Percentiles rank a stretch among this genome's conserved stretches.
phyloP scores from a whole-genome alignment of 2,329 filamentous ascomycete genomes.

The Penicillium frequentans region DNA sequence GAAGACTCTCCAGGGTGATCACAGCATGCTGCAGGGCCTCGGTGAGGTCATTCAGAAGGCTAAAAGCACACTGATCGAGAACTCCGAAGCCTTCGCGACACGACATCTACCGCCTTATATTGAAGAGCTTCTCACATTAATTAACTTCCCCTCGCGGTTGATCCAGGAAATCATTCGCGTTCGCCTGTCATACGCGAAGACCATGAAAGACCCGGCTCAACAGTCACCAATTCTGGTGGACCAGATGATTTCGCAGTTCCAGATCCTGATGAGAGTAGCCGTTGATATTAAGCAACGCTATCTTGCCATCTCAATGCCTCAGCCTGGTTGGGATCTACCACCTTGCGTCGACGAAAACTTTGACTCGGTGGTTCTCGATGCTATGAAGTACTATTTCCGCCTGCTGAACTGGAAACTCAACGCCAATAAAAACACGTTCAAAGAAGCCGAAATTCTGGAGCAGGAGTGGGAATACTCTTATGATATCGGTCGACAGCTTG shows the following conservation, averaged over 20 bases:
- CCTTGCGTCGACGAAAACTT: conserved; percentile 97
- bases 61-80: conserved; percentile 84
- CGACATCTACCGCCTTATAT: conserved; percentile 94
- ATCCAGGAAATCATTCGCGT: conserved; percentile 96
- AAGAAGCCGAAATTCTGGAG: conserved; percentile 94
- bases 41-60: conserved; percentile 88
- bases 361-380: conserved; percentile 85
- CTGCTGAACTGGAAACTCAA: conserved; percentile 98
- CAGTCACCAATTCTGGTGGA: conserved; percentile 93
- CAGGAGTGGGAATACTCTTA: conserved; percentile 99
- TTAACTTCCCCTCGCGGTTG: conserved; percentile 93
- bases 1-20: conserved; percentile 79
- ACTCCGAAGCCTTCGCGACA: conserved; percentile 79
- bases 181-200: conserved; percentile 84
- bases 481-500: conserved; percentile 84
- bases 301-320: conserved; percentile 75
- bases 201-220: conserved; percentile 92
- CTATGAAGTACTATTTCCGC: conserved; percentile 96
- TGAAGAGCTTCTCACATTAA: conserved; percentile 89
- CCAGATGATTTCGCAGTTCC: conserved; percentile 97
- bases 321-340: conserved; percentile 91
- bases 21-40: conserved; percentile 82
- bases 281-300: conserved; percentile 92
- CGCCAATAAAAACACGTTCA: conserved; percentile 98
- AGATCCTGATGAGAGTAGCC: conserved; percentile 86